Evolutionary conservation across 495 filamentous ascomycete genomes (phyloP).

Genomic region (Xylaria bambusicola): DNA sequence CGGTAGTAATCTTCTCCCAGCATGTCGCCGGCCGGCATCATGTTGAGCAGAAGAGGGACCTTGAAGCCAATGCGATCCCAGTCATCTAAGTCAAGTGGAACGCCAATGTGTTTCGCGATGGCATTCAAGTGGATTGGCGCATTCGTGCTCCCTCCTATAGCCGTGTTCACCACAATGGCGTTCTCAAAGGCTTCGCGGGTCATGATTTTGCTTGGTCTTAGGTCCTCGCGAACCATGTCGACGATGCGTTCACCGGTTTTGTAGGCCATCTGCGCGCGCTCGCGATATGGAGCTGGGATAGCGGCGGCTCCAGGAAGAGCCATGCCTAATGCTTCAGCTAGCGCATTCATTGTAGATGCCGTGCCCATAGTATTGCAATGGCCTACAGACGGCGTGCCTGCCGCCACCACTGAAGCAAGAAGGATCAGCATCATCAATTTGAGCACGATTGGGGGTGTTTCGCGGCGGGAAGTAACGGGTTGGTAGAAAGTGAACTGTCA

Average conservation of each 20-base stretch:
- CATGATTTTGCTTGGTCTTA: constrained; percentile 59
- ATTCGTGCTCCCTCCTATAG: constrained; percentile 59
- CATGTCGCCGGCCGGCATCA: constrained; percentile 56
- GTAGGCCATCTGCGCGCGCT: constrained; percentile 56
- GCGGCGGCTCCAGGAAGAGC: constrained; percentile 57
- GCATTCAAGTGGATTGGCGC: constrained; percentile 59
- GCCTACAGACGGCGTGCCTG: constrained; percentile 54
- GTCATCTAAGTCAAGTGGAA: constrained; percentile 53
- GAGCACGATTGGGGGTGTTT: no score
- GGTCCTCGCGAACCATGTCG: constrained; percentile 55
- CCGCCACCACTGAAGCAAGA: constrained; percentile 35
- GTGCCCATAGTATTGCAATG: constrained; percentile 63
- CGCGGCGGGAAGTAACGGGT: no score
- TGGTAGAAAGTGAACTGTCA: no score
- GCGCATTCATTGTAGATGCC: constrained; percentile 60
- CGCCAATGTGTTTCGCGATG: constrained; percentile 56
- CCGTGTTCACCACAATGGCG: constrained; percentile 54
- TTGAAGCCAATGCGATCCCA: constrained; percentile 54
- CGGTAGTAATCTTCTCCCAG: constrained; percentile 57
- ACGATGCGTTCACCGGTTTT: constrained; percentile 55
- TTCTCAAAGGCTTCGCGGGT: constrained; percentile 59
- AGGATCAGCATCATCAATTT: no score
- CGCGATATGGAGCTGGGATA: constrained; percentile 56
- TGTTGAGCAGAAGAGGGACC: constrained; percentile 54
- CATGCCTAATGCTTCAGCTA: constrained; percentile 59